A percentile compares a stretch with the other conserved stretches of the same genome.
Evolutionary conservation across 2,329 filamentous ascomycete species (phyloP).

Genomic region (Beauveria sp.): DNA sequence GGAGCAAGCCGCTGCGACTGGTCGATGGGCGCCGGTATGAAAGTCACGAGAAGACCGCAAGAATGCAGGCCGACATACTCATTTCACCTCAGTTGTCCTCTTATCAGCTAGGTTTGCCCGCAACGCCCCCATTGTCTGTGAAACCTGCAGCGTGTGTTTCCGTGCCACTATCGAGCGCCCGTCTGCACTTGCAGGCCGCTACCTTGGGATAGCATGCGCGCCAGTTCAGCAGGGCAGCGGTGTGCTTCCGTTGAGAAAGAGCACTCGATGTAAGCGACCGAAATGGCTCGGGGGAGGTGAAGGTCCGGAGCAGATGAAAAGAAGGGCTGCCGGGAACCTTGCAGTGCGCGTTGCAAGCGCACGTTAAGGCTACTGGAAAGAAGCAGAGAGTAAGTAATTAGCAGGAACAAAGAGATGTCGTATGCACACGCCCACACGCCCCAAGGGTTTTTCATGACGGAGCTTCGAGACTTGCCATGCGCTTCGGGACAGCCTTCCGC

Average conservation of each 20-base stretch:
- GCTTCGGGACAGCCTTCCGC: neutral
- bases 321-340: neutral
- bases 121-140: neutral
- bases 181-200: neutral
- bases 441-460: neutral
- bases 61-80: constrained; percentile 7
- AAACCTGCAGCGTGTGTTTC: neutral
- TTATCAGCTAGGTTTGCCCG: constrained; percentile 5
- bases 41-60: constrained; percentile 7
- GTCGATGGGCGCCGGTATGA: neutral
- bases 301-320: neutral
- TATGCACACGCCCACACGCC: neutral
- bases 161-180: neutral
- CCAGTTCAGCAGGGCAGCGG: constrained; percentile 1
- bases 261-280: neutral
- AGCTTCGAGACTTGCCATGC: neutral
- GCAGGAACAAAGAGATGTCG: neutral
- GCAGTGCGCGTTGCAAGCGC: neutral
- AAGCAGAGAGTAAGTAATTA: neutral
- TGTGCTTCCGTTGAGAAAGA: neutral
- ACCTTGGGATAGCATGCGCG: neutral
- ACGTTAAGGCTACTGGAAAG: neutral
- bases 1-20: neutral
- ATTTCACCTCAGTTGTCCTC: neutral
- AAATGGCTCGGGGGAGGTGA: constrained; percentile 6